Conservation (phyloP, 2,329 filamentous ascomycete species). For the Paecilomyces dactylethromorphus region DNA sequence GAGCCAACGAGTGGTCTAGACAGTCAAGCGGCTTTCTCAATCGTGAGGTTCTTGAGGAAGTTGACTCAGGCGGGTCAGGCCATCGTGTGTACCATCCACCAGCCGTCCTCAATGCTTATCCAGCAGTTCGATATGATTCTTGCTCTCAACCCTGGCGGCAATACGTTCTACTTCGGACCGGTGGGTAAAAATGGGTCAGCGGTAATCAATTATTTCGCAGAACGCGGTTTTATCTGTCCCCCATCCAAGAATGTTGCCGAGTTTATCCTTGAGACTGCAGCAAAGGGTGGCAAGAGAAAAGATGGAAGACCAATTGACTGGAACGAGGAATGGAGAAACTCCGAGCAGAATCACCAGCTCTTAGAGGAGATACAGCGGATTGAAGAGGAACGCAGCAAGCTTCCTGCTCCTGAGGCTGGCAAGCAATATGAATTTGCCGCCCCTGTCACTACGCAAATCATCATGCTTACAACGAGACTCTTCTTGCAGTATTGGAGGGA, state of each 20-base stretch:
- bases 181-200: slow-evolving; percentile 61
- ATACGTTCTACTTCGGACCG: slow-evolving; percentile 67
- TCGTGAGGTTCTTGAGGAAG: slow-evolving; percentile 63
- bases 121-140: slow-evolving; percentile 70
- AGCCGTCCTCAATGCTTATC: slow-evolving; percentile 62
- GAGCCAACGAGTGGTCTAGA: slow-evolving; percentile 68
- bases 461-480: slow-evolving; percentile 61
- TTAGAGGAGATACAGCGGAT: slow-evolving; percentile 61
- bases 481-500: slow-evolving; percentile 72
- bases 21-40: slow-evolving; percentile 61
- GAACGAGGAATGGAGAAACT: slow-evolving; percentile 68
- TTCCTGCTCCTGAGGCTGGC: slow-evolving; percentile 36
- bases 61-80: slow-evolving; percentile 60
- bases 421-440: slow-evolving; percentile 58
- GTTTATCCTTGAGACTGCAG: slow-evolving; percentile 60
- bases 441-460: slow-evolving; percentile 55
- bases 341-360: slow-evolving; percentile 53
- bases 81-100: slow-evolving; percentile 69
- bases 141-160: slow-evolving; percentile 61
- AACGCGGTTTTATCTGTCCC: slow-evolving; percentile 60
- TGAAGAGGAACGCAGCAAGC: slow-evolving; percentile 49
- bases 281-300: slow-evolving; percentile 45
- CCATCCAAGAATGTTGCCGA: slow-evolving; percentile 61
- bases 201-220: slow-evolving; percentile 62
- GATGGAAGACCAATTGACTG: slow-evolving; percentile 59